Evolutionary conservation across 495 filamentous ascomycete genomes (phyloP), one percentile per base, ranked within the genome.

Genomic region (Niebla homalea): DNA sequence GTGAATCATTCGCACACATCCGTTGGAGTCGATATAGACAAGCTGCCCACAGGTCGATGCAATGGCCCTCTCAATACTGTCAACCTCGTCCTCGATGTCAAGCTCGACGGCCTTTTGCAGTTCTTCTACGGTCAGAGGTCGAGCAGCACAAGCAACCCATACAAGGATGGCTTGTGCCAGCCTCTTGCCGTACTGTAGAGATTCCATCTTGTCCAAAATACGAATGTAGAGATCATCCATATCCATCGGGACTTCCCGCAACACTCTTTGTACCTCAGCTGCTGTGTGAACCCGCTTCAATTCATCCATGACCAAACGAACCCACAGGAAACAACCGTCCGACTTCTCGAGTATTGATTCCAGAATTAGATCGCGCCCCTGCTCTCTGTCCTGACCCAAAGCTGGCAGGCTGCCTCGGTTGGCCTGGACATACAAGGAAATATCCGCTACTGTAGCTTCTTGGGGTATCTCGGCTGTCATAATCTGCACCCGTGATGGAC

Each of bases 281-380:
- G 58, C 51, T 4, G 55, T 57, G 36, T 64, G 59, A 22, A 45
- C 42, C 15, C 54, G 42, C 37, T 37, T 40, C 19, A 70, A 46
- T 45, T 65, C 60, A 7, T 63, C 43, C 8, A 70, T 20, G 22
- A 67, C 58, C n/a, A 70, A 40, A 10, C 36, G 49, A 0, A 58
- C 55, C 67, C 67, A 70, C 0, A 70, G 49, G 49, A 70, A 70
- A 29, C 50, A 67, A 3, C 65, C 66, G 0, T 53, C 40, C 1
- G 65, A 60, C 43, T 65, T 67, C 10, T 40, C 35, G 5, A 68
- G 44, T 18, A 70, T 65, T 41, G 53, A 57, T 5, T 59, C 36
- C 3, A 52, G 51, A n/a, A 65, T 44, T 5, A 45, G 45, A 16
- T 35, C 19, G 21, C 26, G 45, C 18, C 46, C 23, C 21, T 49